phyloP scores from a whole-genome alignment of 345 rosid species.

The Citrus mangshanensis region DNA sequence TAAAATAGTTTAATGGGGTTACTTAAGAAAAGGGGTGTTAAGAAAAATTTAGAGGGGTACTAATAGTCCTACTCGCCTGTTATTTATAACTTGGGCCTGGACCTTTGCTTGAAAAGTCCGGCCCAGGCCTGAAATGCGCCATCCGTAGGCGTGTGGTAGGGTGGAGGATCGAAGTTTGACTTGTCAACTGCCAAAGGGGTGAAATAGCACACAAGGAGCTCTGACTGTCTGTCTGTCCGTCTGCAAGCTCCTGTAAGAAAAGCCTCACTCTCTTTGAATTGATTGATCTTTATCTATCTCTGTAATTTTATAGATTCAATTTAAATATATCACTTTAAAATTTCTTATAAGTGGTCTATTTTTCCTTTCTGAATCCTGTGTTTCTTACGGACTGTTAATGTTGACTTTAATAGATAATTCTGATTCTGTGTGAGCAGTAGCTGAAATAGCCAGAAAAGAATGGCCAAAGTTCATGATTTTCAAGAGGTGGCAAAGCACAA shows the following conservation, averaged over 20 bases:
- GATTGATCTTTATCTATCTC: not conserved
- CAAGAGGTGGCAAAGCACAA: conserved; percentile 57
- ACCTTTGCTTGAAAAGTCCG: too few species aligned
- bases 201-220: not conserved
- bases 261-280: not conserved
- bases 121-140: too few species aligned
- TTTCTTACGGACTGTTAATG: not conserved
- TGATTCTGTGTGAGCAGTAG: not conserved
- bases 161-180: not conserved
- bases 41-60: too few species aligned
- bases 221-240: not conserved
- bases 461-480: conserved; percentile 32
- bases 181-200: not conserved
- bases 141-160: not conserved
- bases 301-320: too few species aligned
- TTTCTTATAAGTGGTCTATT: not conserved
- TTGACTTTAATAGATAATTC: not conserved
- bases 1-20: too few species aligned
- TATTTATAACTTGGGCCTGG: too few species aligned
- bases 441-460: conserved; percentile 23
- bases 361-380: not conserved
- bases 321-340: not conserved
- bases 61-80: too few species aligned
- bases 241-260: not conserved
- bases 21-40: too few species aligned